Percentiles rank a stretch among this genome's conserved stretches.
These are phyloP conservation scores for Colletotrichum liaoningense DNA, from an alignment of 2,329 filamentous ascomycete species.

Conservation along the genomic window DNA sequence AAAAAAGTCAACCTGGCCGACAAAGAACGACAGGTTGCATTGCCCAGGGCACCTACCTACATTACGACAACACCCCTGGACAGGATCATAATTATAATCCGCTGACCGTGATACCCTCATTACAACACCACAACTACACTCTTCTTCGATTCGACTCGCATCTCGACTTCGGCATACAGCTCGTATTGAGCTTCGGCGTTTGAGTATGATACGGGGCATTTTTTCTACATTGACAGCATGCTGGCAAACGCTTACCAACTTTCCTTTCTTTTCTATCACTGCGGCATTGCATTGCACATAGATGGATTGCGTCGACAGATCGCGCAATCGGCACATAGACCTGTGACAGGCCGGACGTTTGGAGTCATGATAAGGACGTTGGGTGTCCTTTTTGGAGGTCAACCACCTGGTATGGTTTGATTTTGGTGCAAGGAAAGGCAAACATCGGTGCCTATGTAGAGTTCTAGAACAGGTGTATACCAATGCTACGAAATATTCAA, in stretches of 20 bases:
- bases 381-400: conserved; percentile 34
- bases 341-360: conserved; percentile 28
- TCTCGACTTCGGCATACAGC: conserved; percentile 19
- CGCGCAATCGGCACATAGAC: conserved; percentile 33
- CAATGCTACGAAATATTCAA: conserved; percentile 22
- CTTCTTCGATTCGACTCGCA: conserved; percentile 15
- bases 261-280: background rate
- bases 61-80: conserved; percentile 11
- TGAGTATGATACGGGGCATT: conserved; percentile 1
- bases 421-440: conserved; percentile 19
- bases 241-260: conserved; percentile 23
- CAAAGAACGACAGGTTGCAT: background rate
- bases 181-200: conserved; percentile 29
- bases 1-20: conserved; percentile 16
- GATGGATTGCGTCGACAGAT: conserved; percentile 28
- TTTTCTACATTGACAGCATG: conserved; percentile 16
- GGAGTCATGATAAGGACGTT: conserved; percentile 35
- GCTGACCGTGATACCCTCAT: conserved; percentile 29
- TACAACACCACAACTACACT: background rate
- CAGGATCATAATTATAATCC: conserved; percentile 35
- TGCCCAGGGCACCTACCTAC: conserved; percentile 1
- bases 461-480: conserved; percentile 22
- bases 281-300: conserved; percentile 34
- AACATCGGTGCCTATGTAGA: conserved; percentile 18
- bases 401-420: conserved; percentile 15